Base-by-base conservation (phyloP, 164 flowering plant genomes). In the Macadamia tetraphylla region DNA sequence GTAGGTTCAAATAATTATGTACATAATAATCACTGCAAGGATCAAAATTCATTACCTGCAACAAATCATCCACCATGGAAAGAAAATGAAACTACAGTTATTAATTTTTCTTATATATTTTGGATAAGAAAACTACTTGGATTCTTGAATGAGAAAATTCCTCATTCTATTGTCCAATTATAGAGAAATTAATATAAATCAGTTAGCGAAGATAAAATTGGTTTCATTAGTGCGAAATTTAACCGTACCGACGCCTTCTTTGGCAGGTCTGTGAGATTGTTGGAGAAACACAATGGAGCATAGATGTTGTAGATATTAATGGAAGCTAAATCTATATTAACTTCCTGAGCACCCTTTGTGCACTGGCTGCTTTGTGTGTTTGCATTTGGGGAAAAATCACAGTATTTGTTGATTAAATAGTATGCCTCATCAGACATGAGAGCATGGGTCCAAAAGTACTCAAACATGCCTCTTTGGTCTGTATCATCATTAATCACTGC, bases 261-360 rank as follows among this genome's bases (percentile, higher is more conserved):
- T 70, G 87, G 89, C 12, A 32, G 15, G 49, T 52, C 51, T 0
- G 94, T 85, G 68, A 84, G 69, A 59, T 44, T 69, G 43, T 70
- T 0, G 17, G 70, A 29, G 35, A 9, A 23, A 80, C 97, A 91
- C 0, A 67, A 6, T 1, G 92, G 90, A 6, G 85, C 86, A 64
- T 91, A 89, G 60, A 91, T 89, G 75, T 83, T 85, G 77, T 87
- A 89, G 11, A 83, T 67, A 63, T 91, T 81, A 23, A 91, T 31
- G 40, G 11, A 3, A n/a, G 10, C 11, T 1, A 65, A 11, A 11
- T 67, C 60, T 1, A 0, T 5, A 0, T 68, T 62, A 1, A 64
- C 74, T 46, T 69, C 79, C 0, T 29, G 10, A 0, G 8, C 0
- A 3, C 83, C 84, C 0, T 46, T 49, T 0, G 10, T 0, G 66